phyloP scores from a whole-genome alignment of 2,329 filamentous ascomycete genomes.

The Exophiala spinifera region DNA sequence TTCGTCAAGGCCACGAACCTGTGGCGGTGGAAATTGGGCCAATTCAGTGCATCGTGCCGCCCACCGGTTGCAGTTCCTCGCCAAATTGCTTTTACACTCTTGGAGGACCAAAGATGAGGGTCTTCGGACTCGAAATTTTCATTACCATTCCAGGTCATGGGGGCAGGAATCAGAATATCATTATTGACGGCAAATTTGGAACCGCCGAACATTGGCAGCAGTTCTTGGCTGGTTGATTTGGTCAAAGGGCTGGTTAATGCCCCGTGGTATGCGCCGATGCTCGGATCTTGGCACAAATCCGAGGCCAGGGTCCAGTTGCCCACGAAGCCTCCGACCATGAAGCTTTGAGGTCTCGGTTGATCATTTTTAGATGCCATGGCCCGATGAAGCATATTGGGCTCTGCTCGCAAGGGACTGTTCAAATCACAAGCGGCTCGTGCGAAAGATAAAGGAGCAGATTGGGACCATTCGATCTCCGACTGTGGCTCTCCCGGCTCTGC shows the following conservation, averaged over 20 bases:
- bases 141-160: conserved; percentile 49
- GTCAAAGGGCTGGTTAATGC: conserved; percentile 50
- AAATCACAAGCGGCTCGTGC: conserved; percentile 26
- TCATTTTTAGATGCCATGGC: neutral
- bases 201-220: conserved; percentile 51
- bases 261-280: conserved; percentile 47
- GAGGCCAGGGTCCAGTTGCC: conserved; percentile 30
- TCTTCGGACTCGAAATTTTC: conserved; percentile 35
- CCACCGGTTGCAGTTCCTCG: conserved; percentile 49
- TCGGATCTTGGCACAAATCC: conserved; percentile 46
- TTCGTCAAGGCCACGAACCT: conserved; percentile 74
- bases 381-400: conserved; percentile 31
- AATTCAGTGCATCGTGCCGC: conserved; percentile 53
- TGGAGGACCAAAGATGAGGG: conserved; percentile 41
- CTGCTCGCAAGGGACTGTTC: conserved; percentile 37
- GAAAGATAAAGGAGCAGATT: neutral
- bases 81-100: conserved; percentile 45
- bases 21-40: conserved; percentile 71
- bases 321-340: neutral
- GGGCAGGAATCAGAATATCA: conserved; percentile 50
- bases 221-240: conserved; percentile 40
- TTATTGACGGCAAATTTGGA: conserved; percentile 52
- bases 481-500: neutral
- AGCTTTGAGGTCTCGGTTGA: neutral
- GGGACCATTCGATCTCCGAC: neutral